phyloP scores from a whole-genome alignment of 2,329 filamentous ascomycete species.

The Dissoconium aciculare region DNA sequence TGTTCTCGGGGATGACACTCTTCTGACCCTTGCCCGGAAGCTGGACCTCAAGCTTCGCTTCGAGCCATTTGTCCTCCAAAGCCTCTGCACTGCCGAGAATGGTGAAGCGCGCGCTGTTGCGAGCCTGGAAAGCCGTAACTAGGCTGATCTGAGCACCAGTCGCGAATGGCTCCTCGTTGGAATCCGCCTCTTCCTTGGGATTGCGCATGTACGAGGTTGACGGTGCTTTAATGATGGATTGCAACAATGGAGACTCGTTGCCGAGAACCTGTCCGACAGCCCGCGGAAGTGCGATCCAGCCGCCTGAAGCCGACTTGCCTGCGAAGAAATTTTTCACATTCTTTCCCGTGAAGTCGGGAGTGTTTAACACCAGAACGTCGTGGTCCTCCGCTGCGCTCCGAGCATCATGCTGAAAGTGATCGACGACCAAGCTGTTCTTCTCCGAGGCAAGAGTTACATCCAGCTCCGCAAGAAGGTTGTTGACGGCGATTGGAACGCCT shows the following conservation, averaged over 20 bases:
- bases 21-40: slow-evolving; percentile 35
- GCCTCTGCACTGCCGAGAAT: slow-evolving; percentile 77
- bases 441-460: slow-evolving; percentile 79
- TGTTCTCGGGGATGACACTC: slow-evolving; percentile 55
- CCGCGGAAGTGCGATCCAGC: slow-evolving; percentile 65
- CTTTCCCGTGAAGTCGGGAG: slow-evolving; percentile 48
- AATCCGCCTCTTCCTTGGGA: slow-evolving; percentile 62
- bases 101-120: slow-evolving; percentile 81
- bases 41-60: slow-evolving; percentile 51
- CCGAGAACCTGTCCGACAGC: slow-evolving; percentile 72
- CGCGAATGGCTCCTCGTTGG: slow-evolving; percentile 69
- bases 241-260: slow-evolving; percentile 56
- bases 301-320: slow-evolving; percentile 14
- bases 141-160: slow-evolving; percentile 71
- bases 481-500: slow-evolving; percentile 56
- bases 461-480: slow-evolving; percentile 69
- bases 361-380: slow-evolving; percentile 68
- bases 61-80: slow-evolving; percentile 79
- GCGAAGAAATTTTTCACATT: slow-evolving; percentile 67
- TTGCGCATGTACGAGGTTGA: slow-evolving; percentile 86
- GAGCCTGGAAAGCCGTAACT: slow-evolving; percentile 71
- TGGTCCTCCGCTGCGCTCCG: slow-evolving; percentile 65
- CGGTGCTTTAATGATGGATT: slow-evolving; percentile 69
- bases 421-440: slow-evolving; percentile 71
- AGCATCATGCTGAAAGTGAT: slow-evolving; percentile 89